Percentiles rank a stretch among this genome's conserved stretches.
Evolutionary conservation across 2,329 filamentous ascomycete species (phyloP).

Genomic region (Ceratocystis harringtonii): DNA sequence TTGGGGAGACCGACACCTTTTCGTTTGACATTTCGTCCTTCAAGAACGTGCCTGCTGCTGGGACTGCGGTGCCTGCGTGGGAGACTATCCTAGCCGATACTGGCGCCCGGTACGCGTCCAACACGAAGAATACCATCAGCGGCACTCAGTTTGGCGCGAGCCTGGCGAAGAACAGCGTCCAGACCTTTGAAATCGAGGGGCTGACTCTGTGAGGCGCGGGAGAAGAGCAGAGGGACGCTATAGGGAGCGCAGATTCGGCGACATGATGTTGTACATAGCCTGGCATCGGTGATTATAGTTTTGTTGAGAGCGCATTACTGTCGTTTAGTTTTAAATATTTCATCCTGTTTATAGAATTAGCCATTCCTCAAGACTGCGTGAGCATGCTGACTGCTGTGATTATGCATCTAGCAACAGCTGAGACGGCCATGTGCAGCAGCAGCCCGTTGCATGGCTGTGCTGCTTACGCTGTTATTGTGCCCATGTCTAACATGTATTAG

Average conservation of each 20-base stretch:
- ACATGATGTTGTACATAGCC: neutral
- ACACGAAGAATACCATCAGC: constrained; percentile 23
- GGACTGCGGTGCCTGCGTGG: constrained; percentile 26
- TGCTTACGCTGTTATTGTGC: no score
- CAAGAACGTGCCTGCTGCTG: constrained; percentile 22
- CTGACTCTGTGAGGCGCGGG: constrained; percentile 19
- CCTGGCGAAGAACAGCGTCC: constrained; percentile 25
- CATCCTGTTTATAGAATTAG: neutral
- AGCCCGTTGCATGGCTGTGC: no score
- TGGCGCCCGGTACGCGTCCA: constrained; percentile 25
- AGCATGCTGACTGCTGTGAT: no score
- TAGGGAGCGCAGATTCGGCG: no score
- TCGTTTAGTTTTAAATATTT: neutral
- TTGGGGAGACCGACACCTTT: constrained; percentile 24
- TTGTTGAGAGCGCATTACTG: neutral
- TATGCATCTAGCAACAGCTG: no score
- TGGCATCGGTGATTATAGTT: neutral
- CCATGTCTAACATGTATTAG: no score
- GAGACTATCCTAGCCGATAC: constrained; percentile 24
- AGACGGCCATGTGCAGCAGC: no score
- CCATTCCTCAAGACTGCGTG: neutral
- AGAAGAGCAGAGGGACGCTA: no score
- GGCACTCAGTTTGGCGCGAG: constrained; percentile 27
- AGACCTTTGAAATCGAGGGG: constrained; percentile 27
- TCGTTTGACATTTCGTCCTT: constrained; percentile 29